Base-by-base conservation (phyloP, 2,329 filamentous ascomycete genomes). In the Pestalotiopsis sp. region DNA sequence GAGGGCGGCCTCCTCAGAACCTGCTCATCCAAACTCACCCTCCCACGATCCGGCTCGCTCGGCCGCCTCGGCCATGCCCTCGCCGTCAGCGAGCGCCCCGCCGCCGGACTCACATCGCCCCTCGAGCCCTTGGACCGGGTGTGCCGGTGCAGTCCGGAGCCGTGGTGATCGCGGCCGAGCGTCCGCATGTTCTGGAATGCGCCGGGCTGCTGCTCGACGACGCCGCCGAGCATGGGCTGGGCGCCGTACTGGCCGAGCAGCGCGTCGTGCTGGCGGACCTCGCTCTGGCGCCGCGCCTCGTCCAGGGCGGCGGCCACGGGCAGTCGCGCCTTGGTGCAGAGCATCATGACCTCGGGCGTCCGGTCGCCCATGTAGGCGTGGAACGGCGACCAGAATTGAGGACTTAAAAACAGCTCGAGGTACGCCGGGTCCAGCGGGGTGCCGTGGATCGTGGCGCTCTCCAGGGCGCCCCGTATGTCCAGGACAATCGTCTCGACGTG, bases 301-400 rank as follows among this genome's bases (percentile, higher is more conserved):
- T 41, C 61, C 7, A 75, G 68, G 58, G 73, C 72, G 0, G 59
- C 67, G 9, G 67, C 68, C 4, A 78, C 72, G 45, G 77, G 75
- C 65, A 78, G 74, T 0, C 76, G 74, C 0, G 75, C 75, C 12
- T 70, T 69, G 58, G 67, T 69, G 20, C n/a, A 45, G n/a, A 64
- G 61, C n/a, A 45, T 5, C 61, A 64, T 64, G 64, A 72, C 62
- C 69, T 72, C 73, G 25, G 67, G 12, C 2, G 71, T 59, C 2
- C 74, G 74, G 0, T 67, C 25, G 0, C n/a, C 27, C 57, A 76
- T 49, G 1, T 58, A 45, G 3, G 13, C 23, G 11, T 72, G 73
- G 52, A 78, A 78, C 12, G 71, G 67, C 3, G 2, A 3, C 69
- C 74, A 79, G 72, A 77, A 78, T 2, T 57, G 67, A 63, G 73